Evolutionary conservation across 2,329 filamentous ascomycete genomes (phyloP).

Genomic region (Sphaerostilbella broomeana): DNA sequence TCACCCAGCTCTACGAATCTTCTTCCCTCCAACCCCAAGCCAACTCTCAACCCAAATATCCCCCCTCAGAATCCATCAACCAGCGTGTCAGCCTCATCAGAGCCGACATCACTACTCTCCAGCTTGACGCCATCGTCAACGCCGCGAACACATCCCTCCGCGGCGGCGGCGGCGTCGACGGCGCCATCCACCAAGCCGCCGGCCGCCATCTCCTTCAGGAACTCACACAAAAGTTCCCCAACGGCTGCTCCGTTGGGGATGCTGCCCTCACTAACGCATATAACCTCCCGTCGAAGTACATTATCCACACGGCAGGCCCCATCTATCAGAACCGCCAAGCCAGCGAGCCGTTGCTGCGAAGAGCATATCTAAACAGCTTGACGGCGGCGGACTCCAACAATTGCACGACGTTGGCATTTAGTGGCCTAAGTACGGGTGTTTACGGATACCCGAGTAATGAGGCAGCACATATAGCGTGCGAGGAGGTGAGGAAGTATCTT

Average conservation of each 20-base stretch:
- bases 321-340: constrained; percentile 48
- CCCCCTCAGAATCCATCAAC: constrained; percentile 55
- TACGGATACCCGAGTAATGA: constrained; percentile 76
- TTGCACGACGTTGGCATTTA: constrained; percentile 71
- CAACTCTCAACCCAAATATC: constrained; percentile 16
- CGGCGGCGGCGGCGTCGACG: constrained; percentile 87
- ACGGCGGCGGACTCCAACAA: constrained; percentile 62
- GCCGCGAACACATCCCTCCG: constrained; percentile 75
- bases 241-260: constrained; percentile 65
- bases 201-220: constrained; percentile 57
- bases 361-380: constrained; percentile 66
- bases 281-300: constrained; percentile 63
- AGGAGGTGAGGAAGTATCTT: constrained; percentile 50
- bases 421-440: constrained; percentile 77
- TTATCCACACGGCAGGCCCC: constrained; percentile 90
- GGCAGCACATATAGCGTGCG: constrained; percentile 66
- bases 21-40: constrained; percentile 24
- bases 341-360: constrained; percentile 43
- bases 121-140: constrained; percentile 82
- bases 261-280: constrained; percentile 81
- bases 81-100: constrained; percentile 62
- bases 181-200: constrained; percentile 79
- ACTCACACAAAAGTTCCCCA: constrained; percentile 66
- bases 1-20: constrained; percentile 57
- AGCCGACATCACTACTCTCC: constrained; percentile 74